Base-by-base conservation (phyloP, 768 basidiomycete species). In the Pleurotus tuoliensis region DNA sequence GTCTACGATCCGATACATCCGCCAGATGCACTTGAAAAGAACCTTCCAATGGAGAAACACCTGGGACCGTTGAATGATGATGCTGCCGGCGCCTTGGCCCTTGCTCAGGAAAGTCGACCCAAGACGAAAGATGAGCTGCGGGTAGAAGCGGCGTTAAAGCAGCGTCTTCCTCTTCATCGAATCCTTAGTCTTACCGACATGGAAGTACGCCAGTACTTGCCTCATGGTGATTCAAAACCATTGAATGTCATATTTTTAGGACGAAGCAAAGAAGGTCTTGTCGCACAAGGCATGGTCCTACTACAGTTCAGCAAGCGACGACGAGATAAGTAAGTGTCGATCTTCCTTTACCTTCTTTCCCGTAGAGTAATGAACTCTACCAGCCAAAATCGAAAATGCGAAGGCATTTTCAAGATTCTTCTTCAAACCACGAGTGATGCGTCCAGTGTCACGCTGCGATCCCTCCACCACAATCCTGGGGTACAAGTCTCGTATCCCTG, bases 231-330 rank as follows among this genome's bases (percentile, higher is more conserved):
- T 39, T 20, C 15, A 6, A 30, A 58, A 47, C 47, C 43, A 4
- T 46, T 61, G 2, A 57, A 22, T 30, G 38, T 45, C 9, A 25
- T 34, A 30, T 43, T 39, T 39, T 4, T 58, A 92, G 90, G 76
- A 77, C 25, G 80, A 90, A 18, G 94, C 94, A 7, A 82, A 80
- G 64, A 79, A 82, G 52, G 76, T 89, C 3, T 77, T 98, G 56
- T 82, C 85, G 3, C 77, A 83, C 64, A 89, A 85, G 61, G 92
- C 92, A 1, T 76, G 84, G 64, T 85, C 92, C 2, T 94, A 94
- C 69, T 94, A 94, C 69, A 82, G 84, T 5, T 94, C 92, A 20
- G 89, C 91, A 8, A 78, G 92, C 1, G 94, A 97, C 64, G 93
- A 95, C 64, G 86, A 89, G 64, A 80, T 87, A 61, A 75, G 92